These are phyloP conservation scores for Scheffersomyces segobiensis DNA, from an alignment of 1,139 yeast genomes.

Conservation along the genomic window DNA sequence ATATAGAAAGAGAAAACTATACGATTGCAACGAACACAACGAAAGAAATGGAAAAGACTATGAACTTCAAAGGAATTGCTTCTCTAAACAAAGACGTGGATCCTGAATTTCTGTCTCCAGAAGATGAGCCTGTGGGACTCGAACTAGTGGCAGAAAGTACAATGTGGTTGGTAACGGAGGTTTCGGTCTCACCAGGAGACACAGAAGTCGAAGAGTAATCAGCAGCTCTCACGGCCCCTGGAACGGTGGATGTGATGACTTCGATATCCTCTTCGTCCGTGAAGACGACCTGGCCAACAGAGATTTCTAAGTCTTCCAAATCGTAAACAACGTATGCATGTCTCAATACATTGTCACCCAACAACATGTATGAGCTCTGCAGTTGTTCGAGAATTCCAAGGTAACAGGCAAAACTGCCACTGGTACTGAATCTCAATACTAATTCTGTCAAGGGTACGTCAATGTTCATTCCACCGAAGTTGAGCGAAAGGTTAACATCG, in stretches of 20 bases:
- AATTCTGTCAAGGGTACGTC: constrained; percentile 47
- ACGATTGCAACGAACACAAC: background rate
- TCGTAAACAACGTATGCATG: constrained; percentile 79
- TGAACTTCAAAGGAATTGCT: background rate
- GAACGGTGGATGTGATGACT: constrained; percentile 40
- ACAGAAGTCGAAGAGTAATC: constrained; percentile 30
- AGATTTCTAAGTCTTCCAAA: constrained; percentile 62
- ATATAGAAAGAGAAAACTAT: background rate
- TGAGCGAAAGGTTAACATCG: constrained; percentile 31
- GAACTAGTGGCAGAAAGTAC: background rate
- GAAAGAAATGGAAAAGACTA: background rate
- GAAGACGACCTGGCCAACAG: constrained; percentile 62
- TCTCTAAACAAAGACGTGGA: background rate
- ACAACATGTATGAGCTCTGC: constrained; percentile 19
- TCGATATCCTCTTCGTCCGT: constrained; percentile 44
- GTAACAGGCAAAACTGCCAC: constrained; percentile 17
- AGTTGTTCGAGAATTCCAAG: constrained; percentile 32
- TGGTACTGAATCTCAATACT: constrained; percentile 8
- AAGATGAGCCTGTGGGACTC: background rate
- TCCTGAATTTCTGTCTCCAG: no score
- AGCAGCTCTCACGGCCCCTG: constrained; percentile 45
- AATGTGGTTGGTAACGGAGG: background rate
- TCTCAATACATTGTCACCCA: constrained; percentile 78
- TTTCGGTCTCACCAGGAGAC: background rate
- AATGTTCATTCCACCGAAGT: constrained; percentile 55